phyloP scores from a whole-genome alignment of 2,329 filamentous ascomycete species.

The Aspergillus nomiae region DNA sequence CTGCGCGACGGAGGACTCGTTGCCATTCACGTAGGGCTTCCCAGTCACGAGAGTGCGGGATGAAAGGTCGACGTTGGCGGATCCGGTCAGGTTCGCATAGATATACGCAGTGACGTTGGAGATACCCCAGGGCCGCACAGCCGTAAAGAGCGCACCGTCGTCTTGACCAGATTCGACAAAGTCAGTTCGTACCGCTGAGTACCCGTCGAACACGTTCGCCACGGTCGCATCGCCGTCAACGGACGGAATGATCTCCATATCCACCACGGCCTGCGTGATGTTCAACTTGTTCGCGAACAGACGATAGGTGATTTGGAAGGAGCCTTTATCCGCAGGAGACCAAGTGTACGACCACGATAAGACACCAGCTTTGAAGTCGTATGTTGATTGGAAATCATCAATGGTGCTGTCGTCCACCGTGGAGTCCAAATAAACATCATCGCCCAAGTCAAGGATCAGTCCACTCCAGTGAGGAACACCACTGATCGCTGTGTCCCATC shows the following conservation, averaged over 20 bases:
- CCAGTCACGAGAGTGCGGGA: conserved; percentile 48
- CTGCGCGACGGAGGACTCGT: conserved; percentile 67
- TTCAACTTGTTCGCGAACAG: conserved; percentile 66
- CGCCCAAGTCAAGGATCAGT: conserved; percentile 58
- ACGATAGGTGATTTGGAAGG: conserved; percentile 65
- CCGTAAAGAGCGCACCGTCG: conserved; percentile 61
- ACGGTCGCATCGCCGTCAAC: conserved; percentile 58
- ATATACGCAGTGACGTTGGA: conserved; percentile 64
- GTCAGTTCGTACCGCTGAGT: conserved; percentile 66
- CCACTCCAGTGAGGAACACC: conserved; percentile 71
- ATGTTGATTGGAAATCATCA: conserved; percentile 60
- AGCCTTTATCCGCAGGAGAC: conserved; percentile 55
- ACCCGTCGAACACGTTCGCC: conserved; percentile 68
- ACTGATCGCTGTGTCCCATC: conserved; percentile 69
- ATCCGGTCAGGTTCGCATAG: conserved; percentile 48
- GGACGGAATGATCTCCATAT: conserved; percentile 60
- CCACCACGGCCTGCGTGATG: conserved; percentile 63
- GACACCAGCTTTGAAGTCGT: conserved; percentile 65
- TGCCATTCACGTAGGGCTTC: conserved; percentile 54
- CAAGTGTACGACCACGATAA: conserved; percentile 68
- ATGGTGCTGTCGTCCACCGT: conserved; percentile 62
- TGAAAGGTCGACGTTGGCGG: conserved; percentile 43
- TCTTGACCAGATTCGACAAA: conserved; percentile 60
- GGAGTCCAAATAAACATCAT: conserved; percentile 60
- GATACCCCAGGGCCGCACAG: conserved; percentile 65